These are phyloP conservation scores for Ophiocytium majus DNA, from an alignment of 352 stramenopile genomes.

Conservation along the genomic window DNA sequence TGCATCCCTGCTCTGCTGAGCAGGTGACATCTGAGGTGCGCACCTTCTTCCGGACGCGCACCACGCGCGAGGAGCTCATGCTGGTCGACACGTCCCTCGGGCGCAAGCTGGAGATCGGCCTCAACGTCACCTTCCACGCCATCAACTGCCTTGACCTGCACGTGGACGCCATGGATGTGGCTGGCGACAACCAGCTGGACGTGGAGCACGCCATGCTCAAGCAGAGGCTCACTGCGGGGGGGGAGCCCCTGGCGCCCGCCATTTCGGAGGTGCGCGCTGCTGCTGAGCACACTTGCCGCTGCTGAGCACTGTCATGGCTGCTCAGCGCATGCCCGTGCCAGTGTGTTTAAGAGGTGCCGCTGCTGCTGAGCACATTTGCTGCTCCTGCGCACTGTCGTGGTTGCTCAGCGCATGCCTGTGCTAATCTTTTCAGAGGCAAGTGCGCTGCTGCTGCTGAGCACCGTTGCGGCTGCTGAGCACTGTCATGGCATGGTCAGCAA, in stretches of 20 bases:
- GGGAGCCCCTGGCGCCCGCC: slow-evolving; percentile 65
- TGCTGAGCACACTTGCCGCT: too few relatives aligned
- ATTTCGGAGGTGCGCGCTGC: slow-evolving; percentile 63
- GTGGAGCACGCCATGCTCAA: slow-evolving; percentile 92
- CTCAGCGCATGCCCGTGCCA: too few relatives aligned
- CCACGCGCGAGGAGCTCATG: slow-evolving; percentile 77
- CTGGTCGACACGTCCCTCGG: slow-evolving; percentile 89
- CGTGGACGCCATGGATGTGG: slow-evolving; percentile 97
- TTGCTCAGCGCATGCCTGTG: too few relatives aligned
- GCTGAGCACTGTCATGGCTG: too few relatives aligned
- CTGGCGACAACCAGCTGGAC: slow-evolving; percentile 93
- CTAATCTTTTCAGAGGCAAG: too few relatives aligned
- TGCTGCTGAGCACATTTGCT: too few relatives aligned
- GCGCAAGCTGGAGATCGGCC: slow-evolving; percentile 90
- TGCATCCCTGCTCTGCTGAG: too few relatives aligned
- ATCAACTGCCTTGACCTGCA: slow-evolving; percentile 94
- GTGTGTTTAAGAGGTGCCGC: too few relatives aligned
- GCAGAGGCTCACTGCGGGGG: slow-evolving; percentile 73
- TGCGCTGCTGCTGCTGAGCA: too few relatives aligned
- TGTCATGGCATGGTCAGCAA: too few relatives aligned
- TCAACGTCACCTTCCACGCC: slow-evolving; percentile 95
- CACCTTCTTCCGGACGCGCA: neutral
- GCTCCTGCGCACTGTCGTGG: too few relatives aligned
- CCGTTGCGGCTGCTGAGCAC: too few relatives aligned
- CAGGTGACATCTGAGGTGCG: slow-evolving; percentile 14